Conservation (phyloP, 2,329 filamentous ascomycete genomes). For the Chaetomium globosum region DNA sequence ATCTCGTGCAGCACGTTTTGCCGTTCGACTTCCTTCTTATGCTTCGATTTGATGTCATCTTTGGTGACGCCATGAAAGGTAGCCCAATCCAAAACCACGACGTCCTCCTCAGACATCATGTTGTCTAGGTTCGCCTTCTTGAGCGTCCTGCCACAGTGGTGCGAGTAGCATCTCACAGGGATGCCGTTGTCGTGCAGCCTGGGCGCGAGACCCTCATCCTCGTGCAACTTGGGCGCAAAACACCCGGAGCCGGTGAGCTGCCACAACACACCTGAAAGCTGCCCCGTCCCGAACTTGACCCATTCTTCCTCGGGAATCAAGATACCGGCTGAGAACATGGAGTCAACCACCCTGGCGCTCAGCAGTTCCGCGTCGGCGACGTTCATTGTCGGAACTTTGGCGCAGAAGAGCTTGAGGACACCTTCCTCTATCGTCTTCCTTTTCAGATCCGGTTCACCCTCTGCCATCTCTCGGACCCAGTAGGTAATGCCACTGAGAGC, state of each 20-base stretch:
- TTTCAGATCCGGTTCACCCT: slow-evolving; percentile 86
- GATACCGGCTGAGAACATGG: slow-evolving; percentile 78
- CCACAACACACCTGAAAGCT: slow-evolving; percentile 86
- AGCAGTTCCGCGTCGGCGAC: slow-evolving; percentile 92
- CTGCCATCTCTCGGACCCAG: slow-evolving; percentile 87
- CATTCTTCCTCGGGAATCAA: slow-evolving; percentile 92
- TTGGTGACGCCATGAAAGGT: slow-evolving; percentile 84
- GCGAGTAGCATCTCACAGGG: slow-evolving; percentile 82
- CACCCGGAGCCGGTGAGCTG: slow-evolving; percentile 91
- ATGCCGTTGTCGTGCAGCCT: slow-evolving; percentile 73
- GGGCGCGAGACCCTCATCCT: slow-evolving; percentile 61
- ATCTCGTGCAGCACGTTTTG: slow-evolving; percentile 97
- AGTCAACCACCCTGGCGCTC: slow-evolving; percentile 72
- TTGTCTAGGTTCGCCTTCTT: slow-evolving; percentile 90
- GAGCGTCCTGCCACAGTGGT: slow-evolving; percentile 89
- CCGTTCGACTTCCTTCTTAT: slow-evolving; percentile 85
- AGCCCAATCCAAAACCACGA: slow-evolving; percentile 80
- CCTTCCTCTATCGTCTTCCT: slow-evolving; percentile 84
- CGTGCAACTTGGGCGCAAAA: slow-evolving; percentile 83
- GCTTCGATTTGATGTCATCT: slow-evolving; percentile 69
- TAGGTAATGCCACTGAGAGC: slow-evolving; percentile 81
- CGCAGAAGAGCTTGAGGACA: slow-evolving; percentile 83
- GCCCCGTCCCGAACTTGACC: slow-evolving; percentile 85
- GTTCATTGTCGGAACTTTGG: slow-evolving; percentile 98
- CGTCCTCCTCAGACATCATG: slow-evolving; percentile 67